Base-by-base conservation (phyloP, 1,284 basidiomycete genomes). In the Cutaneotrichosporon sp. region DNA sequence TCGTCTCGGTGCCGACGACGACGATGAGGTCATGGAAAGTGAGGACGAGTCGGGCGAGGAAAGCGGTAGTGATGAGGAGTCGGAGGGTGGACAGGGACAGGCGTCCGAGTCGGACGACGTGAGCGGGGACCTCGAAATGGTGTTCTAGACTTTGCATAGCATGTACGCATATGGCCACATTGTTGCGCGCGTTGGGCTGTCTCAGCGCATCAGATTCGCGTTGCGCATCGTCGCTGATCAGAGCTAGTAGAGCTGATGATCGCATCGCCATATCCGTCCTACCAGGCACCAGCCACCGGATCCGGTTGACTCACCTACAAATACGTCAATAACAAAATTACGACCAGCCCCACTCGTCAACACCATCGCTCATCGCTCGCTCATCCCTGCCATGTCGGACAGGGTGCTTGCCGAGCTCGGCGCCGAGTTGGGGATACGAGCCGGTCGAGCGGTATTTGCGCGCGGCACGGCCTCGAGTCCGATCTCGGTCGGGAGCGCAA, bases 81-180 rank as follows among this genome's bases (percentile, higher is more conserved):
- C 60, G 22, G 68, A 64, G 3, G 55, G 52, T 21, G 65, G 67
- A 41, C 81, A 81, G 48, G 78, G 51, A 15, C 48, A 44, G 22
- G 54, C 44, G 20, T 48, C 39, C 12, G 54, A 59, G 18, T 54
- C 47, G 18, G 52, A 51, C 21, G 46, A 26, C 18, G 52, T 37
- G 36, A 47, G 49, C 26, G 52, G 54, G 35, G 55, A 55, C 36
- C 52, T 52, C 23, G 55, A 51, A 41, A 59, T 59, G 21, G 46
- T 40, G 17, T 30, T 58, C 49, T 58, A 58, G 45, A 39, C 21
- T 38, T 43, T 43, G 40, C 48, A 49, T 26, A 22, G 35, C 45
- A 49, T 41, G 37, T 36, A 44, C 26, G 18, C 42, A 33, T 44
- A 30, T 44, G 26, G 26, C 15, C 36, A 38, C 17, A 8, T 15